Evolutionary conservation across 2,329 filamentous ascomycete species (phyloP).

Genomic region (Xylaria sp.): DNA sequence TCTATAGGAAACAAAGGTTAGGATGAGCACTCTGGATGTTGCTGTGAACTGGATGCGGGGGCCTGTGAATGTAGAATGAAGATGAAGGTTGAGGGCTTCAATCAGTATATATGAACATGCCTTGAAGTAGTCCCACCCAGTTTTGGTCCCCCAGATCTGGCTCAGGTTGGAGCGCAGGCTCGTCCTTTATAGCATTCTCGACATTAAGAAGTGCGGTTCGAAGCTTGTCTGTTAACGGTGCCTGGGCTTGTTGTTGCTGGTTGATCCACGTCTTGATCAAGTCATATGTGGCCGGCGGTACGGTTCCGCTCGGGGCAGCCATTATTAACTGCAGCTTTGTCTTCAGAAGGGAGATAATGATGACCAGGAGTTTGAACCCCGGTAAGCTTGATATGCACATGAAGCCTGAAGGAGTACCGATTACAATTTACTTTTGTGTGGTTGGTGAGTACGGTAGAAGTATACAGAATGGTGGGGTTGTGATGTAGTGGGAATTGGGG

Average conservation of each 20-base stretch:
- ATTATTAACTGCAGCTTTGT: constrained; percentile 12
- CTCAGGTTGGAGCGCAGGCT: constrained; percentile 35
- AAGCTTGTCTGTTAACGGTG: constrained; percentile 54
- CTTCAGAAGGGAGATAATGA: not conserved
- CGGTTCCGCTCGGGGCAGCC: constrained; percentile 9
- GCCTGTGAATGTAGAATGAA: constrained; percentile 19
- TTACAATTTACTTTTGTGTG: not conserved
- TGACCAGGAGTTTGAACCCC: not conserved
- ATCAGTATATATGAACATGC: constrained; percentile 44
- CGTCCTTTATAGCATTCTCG: constrained; percentile 42
- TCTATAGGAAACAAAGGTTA: constrained; percentile 49
- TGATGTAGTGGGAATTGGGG: constrained; percentile 4
- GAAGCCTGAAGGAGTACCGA: not conserved
- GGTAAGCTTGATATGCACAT: not conserved
- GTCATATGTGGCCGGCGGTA: constrained; percentile 40
- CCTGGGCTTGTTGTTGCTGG: constrained; percentile 53
- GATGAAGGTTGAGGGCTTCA: constrained; percentile 27
- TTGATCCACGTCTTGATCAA: constrained; percentile 44
- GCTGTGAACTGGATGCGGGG: not conserved
- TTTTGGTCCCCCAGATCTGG: constrained; percentile 49
- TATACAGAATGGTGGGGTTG: constrained; percentile 21
- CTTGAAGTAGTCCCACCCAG: constrained; percentile 54
- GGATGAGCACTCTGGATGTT: constrained; percentile 17
- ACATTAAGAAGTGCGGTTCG: constrained; percentile 56
- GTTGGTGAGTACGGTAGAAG: not conserved